Conservation (phyloP, 1,284 basidiomycete genomes). For the Ustanciosporium gigantosporum region DNA sequence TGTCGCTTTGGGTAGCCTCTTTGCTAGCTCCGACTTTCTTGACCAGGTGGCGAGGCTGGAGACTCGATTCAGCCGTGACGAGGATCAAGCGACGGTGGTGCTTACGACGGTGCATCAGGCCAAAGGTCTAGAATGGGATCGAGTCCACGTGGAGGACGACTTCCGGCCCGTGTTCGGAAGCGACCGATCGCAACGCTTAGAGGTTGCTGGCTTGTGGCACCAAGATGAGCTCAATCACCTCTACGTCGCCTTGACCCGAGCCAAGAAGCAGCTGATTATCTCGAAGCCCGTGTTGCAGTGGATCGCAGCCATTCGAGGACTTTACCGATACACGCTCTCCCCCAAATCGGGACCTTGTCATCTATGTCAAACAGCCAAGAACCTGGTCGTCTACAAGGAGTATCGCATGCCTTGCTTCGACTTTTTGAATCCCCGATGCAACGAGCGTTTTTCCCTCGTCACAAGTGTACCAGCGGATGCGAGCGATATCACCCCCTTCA, state of each 20-base stretch:
- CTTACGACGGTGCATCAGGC: conserved; percentile 54
- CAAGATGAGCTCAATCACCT: conserved; percentile 53
- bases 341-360: conserved; percentile 19
- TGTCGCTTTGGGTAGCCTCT: conserved; percentile 31
- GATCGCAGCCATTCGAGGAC: conserved; percentile 42
- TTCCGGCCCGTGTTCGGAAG: conserved; percentile 38
- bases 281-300: conserved; percentile 34
- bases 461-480: background rate
- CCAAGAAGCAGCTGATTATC: conserved; percentile 39
- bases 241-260: conserved; percentile 51
- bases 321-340: conserved; percentile 20
- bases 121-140: conserved; percentile 56
- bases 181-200: conserved; percentile 17
- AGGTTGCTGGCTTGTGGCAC: conserved; percentile 30
- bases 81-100: conserved; percentile 34
- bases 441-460: background rate
- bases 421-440: conserved; percentile 27
- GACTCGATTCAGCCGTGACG: conserved; percentile 29
- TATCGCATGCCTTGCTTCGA: conserved; percentile 20
- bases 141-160: conserved; percentile 48
- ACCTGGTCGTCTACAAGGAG: conserved; percentile 17
- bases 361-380: conserved; percentile 19
- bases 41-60: conserved; percentile 37
- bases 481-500: background rate
- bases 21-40: conserved; percentile 42